Base-by-base conservation (phyloP, 2,329 filamentous ascomycete species). In the Aureobasidium sp. region DNA sequence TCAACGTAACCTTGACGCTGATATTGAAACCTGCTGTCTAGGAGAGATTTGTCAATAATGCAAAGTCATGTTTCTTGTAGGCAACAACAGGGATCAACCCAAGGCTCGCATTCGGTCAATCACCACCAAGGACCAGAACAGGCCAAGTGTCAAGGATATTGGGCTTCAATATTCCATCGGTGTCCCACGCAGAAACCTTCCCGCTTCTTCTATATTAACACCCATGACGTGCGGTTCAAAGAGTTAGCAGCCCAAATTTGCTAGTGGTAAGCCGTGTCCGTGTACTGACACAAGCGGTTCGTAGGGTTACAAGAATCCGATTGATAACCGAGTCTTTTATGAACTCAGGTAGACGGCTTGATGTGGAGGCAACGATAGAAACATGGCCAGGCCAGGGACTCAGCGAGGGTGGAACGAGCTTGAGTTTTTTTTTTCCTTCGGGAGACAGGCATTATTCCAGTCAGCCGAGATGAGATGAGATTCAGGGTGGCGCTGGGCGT, bases 111-210 rank as follows among this genome's bases (percentile, higher is more conserved):
- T 27, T 57, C 30, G 30, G 30, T 15, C 53, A 32, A 30, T 10
- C 11, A 30, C 30, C 32, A 57, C 41, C 53, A 57, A 45, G 53
- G n/a, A 57, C 41, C 53, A 57, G 53, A 45, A 57, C 30, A 41
- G 39, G n/a, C 25, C 53, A 57, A 57, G 30, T 27, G 21, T 36
- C 41, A 32, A 30, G 41, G 39, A 45, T 47, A 36, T 36, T 57
- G 30, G 34, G 13, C 30, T 39, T 47, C 5, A 30, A 58, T 25
- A 30, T 58, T 50, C 57, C 27, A 30, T 50, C 34, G 50, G 25
- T 50, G 45, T 59, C 50, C 57, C 45, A 50, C 45, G 36, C 44
- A 50, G 57, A 59, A 59, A 59, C 57, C 50, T 59, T 59, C 45
- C 44, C 44, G 57, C 57, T 59, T 39, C 41, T 45, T 21, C 16